These are phyloP conservation scores for Xylaria sp. DNA, from an alignment of 2,329 filamentous ascomycete genomes.

Conservation along the genomic window DNA sequence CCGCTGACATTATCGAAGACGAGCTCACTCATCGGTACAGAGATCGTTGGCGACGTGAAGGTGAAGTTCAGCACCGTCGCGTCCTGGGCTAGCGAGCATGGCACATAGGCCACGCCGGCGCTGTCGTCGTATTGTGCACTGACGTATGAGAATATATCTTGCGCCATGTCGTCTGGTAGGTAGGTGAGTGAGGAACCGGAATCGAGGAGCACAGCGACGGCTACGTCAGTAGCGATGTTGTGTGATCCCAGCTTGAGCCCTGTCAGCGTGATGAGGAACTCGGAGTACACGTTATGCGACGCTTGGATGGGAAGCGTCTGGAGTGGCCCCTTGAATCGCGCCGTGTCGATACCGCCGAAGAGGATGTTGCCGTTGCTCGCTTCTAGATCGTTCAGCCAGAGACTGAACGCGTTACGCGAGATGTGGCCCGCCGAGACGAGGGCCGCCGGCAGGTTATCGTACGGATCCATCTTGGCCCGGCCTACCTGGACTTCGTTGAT, in stretches of 20 bases:
- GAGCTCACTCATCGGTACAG: constrained; percentile 54
- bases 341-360: constrained; percentile 69
- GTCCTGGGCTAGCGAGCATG: constrained; percentile 47
- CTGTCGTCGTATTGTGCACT: constrained; percentile 47
- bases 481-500: constrained; percentile 71
- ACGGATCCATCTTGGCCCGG: constrained; percentile 47
- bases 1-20: constrained; percentile 30
- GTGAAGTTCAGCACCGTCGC: constrained; percentile 45
- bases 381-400: constrained; percentile 70
- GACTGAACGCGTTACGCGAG: constrained; percentile 62
- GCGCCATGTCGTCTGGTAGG: constrained; percentile 49
- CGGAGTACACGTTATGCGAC: constrained; percentile 45
- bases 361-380: constrained; percentile 61
- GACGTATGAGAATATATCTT: constrained; percentile 41
- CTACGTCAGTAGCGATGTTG: constrained; percentile 42
- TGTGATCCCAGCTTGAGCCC: constrained; percentile 43
- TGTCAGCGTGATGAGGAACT: constrained; percentile 67
- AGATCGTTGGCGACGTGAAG: constrained; percentile 50
- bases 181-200: constrained; percentile 64
- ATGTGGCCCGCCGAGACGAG: constrained; percentile 58
- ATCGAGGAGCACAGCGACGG: constrained; percentile 63
- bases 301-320: constrained; percentile 62
- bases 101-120: constrained; percentile 55
- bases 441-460: constrained; percentile 64
- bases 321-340: constrained; percentile 57